Evolutionary conservation across 228 moss, liverwort and hornwort genomes (phyloP).

Genomic region (Sphagnum fallax): DNA sequence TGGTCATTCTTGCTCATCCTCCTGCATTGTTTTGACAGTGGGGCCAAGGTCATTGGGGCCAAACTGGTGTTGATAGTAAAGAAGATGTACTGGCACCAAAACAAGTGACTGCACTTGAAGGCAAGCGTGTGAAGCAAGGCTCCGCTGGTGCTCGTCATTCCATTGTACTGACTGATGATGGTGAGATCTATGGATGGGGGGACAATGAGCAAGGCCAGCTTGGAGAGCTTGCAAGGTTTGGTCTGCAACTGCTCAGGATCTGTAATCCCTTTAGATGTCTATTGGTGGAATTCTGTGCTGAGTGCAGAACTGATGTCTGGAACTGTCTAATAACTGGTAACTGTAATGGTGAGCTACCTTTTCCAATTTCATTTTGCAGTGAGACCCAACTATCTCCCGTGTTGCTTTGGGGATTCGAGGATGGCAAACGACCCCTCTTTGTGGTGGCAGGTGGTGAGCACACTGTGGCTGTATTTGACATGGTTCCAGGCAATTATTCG

Average conservation of each 20-base stretch:
- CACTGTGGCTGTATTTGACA: slow-evolving; percentile 49
- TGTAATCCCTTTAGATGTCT: background rate
- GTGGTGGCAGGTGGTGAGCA: slow-evolving; percentile 84
- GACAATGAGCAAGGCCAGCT: slow-evolving; percentile 74
- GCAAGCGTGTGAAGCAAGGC: slow-evolving; percentile 38
- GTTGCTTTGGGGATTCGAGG: slow-evolving; percentile 38
- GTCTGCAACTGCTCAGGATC: background rate
- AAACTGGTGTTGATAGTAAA: slow-evolving; percentile 52
- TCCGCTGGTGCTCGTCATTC: slow-evolving; percentile 76
- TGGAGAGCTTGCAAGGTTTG: slow-evolving; percentile 44
- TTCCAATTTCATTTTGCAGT: slow-evolving; percentile 29
- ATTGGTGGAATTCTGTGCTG: no score
- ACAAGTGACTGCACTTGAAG: slow-evolving; percentile 37
- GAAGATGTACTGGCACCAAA: slow-evolving; percentile 44
- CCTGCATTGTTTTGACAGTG: slow-evolving; percentile 29
- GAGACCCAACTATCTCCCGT: slow-evolving; percentile 46
- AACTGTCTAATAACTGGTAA: no score
- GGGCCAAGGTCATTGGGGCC: slow-evolving; percentile 75
- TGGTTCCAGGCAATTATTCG: slow-evolving; percentile 3
- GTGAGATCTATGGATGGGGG: slow-evolving; percentile 69
- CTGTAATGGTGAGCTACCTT: background rate
- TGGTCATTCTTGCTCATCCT: no score
- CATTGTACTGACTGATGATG: slow-evolving; percentile 37
- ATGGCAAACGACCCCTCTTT: slow-evolving; percentile 55
- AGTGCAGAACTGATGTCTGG: no score